Percentiles rank a stretch among this genome's conserved stretches.
phyloP scores from a whole-genome alignment of 1,139 yeast species.

The Meyerozyma athensensis region DNA sequence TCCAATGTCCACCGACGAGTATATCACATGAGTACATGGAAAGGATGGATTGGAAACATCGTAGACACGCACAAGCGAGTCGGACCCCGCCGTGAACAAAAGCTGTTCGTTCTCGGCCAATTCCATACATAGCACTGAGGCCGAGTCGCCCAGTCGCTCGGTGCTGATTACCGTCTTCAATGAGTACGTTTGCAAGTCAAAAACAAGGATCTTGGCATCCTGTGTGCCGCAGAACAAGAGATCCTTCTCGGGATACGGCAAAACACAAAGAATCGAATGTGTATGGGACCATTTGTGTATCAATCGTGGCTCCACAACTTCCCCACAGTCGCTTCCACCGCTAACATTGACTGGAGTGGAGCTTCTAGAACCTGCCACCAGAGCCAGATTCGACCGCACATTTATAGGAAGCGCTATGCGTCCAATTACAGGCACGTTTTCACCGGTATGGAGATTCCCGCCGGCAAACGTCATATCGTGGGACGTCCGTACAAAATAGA shows the following conservation, averaged over 20 bases:
- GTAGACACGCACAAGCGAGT: slow-evolving; percentile 86
- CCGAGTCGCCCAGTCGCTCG: slow-evolving; percentile 51
- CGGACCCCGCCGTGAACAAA: slow-evolving; percentile 85
- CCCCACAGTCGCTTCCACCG: background rate
- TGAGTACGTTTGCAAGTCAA: slow-evolving; percentile 63
- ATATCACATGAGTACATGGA: slow-evolving; percentile 61
- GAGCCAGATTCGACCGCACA: slow-evolving; percentile 14
- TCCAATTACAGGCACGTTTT: background rate
- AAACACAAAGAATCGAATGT: slow-evolving; percentile 74
- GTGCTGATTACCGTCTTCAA: slow-evolving; percentile 32
- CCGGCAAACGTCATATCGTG: background rate
- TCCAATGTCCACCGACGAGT: slow-evolving; percentile 84
- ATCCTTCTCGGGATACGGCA: slow-evolving; percentile 55
- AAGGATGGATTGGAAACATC: slow-evolving; percentile 32
- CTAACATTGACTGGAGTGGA: background rate
- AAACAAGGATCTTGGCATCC: slow-evolving; percentile 73
- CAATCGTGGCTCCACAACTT: slow-evolving; percentile 14
- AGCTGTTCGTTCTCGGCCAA: slow-evolving; percentile 54
- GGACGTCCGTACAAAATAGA: too few species aligned
- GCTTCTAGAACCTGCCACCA: slow-evolving; percentile 3
- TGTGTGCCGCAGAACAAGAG: slow-evolving; percentile 90
- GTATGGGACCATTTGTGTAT: slow-evolving; percentile 76
- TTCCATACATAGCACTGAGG: slow-evolving; percentile 68
- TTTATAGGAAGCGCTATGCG: slow-evolving; percentile 14
- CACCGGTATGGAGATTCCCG: background rate